Conservation (phyloP, 805 yeast genomes). For the Suhomyces sp. region DNA sequence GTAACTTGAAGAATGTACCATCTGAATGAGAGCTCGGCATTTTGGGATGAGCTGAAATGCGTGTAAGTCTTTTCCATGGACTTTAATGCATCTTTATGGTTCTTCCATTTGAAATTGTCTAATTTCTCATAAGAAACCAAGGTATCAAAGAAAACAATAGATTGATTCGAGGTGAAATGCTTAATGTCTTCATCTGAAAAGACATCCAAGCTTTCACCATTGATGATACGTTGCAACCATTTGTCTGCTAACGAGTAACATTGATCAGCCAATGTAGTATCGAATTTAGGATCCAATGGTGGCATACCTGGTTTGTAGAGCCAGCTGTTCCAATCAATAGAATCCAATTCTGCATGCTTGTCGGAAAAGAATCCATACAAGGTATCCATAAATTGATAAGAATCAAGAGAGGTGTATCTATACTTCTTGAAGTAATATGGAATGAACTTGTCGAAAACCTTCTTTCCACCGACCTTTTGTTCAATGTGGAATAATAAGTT, state of each 20-base stretch:
- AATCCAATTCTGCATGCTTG: slow-evolving; percentile 54
- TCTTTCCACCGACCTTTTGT: slow-evolving; percentile 60
- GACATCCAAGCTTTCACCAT: slow-evolving; percentile 14
- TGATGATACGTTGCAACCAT: slow-evolving; percentile 53
- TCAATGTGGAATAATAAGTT: slow-evolving; percentile 66
- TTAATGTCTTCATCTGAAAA: slow-evolving; percentile 54
- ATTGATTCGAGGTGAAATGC: slow-evolving; percentile 69
- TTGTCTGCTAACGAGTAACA: slow-evolving; percentile 63
- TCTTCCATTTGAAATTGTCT: slow-evolving; percentile 37
- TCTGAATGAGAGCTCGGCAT: slow-evolving; percentile 80
- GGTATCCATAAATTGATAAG: slow-evolving; percentile 76
- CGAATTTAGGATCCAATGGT: slow-evolving; percentile 73
- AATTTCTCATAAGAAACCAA: slow-evolving; percentile 50
- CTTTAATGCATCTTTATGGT: slow-evolving; percentile 30
- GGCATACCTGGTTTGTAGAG: slow-evolving; percentile 82
- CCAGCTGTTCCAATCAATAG: slow-evolving; percentile 87
- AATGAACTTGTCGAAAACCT: slow-evolving; percentile 74
- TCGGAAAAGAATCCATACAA: slow-evolving; percentile 62
- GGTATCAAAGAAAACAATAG: slow-evolving; percentile 74
- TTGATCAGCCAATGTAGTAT: slow-evolving; percentile 72
- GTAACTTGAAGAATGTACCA: slow-evolving; percentile 69
- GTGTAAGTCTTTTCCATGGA: slow-evolving; percentile 36
- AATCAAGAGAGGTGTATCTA: slow-evolving; percentile 71
- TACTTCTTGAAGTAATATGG: slow-evolving; percentile 71
- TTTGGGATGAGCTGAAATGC: slow-evolving; percentile 51